Percentiles rank a stretch among this genome's conserved stretches.
Evolutionary conservation across 202 grass and related monocot species (phyloP).

Genomic region (Setaria viridis): DNA sequence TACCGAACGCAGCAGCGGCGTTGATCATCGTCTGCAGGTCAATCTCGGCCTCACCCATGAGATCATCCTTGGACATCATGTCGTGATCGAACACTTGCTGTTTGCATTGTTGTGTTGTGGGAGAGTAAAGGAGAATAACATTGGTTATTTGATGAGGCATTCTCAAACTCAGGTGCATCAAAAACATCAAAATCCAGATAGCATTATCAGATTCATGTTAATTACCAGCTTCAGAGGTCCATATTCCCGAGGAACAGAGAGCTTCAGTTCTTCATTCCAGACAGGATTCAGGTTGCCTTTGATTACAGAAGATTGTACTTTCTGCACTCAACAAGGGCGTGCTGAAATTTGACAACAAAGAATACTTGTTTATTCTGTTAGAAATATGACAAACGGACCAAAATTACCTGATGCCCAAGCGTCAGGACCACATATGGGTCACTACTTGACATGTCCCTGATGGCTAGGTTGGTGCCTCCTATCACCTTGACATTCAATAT

Average conservation of each 20-base stretch:
- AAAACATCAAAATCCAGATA: background rate
- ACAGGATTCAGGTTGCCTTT: slow-evolving; percentile 74
- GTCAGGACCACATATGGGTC: slow-evolving; percentile 76
- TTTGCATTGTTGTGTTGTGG: background rate
- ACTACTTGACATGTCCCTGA: slow-evolving; percentile 72
- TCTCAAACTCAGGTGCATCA: background rate
- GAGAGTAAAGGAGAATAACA: slow-evolving; percentile 5
- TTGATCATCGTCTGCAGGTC: slow-evolving; percentile 82
- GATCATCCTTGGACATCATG: slow-evolving; percentile 69
- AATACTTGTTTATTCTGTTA: background rate
- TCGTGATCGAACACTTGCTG: slow-evolving; percentile 85
- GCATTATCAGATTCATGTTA: background rate
- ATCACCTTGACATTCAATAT: slow-evolving; percentile 77
- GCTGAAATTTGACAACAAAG: background rate
- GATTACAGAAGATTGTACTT: slow-evolving; percentile 55
- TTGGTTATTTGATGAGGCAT: background rate
- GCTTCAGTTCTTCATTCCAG: slow-evolving; percentile 79
- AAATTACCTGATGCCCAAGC: slow-evolving; percentile 72
- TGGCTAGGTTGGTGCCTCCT: slow-evolving; percentile 67
- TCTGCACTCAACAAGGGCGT: slow-evolving; percentile 44
- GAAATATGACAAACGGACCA: background rate
- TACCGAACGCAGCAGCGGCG: slow-evolving; percentile 49
- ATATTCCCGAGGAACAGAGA: slow-evolving; percentile 69
- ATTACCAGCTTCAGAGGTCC: slow-evolving; percentile 64
- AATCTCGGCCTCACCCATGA: slow-evolving; percentile 80